These are phyloP conservation scores for Talaromyces rugulosus DNA, from an alignment of 2,329 filamentous ascomycete species.

Conservation along the genomic window DNA sequence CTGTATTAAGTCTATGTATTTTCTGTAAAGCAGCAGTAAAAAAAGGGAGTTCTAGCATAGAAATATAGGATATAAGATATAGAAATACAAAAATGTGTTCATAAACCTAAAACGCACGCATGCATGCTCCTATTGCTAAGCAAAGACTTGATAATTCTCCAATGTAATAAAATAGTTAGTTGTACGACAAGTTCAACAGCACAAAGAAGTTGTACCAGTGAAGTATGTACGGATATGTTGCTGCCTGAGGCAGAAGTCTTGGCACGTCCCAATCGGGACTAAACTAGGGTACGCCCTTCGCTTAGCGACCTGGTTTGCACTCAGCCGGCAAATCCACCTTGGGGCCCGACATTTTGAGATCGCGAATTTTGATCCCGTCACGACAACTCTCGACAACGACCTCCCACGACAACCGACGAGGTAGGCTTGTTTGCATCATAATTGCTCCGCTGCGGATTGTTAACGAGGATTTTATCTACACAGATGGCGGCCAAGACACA, in stretches of 20 bases:
- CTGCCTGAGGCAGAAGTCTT: constrained; percentile 6
- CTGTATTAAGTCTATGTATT: not conserved
- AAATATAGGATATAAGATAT: not conserved
- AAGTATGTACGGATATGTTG: too few relatives aligned
- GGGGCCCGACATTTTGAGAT: constrained; percentile 29
- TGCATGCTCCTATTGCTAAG: not conserved
- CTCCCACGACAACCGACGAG: constrained; percentile 40
- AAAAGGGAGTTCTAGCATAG: not conserved
- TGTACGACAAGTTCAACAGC: too few relatives aligned
- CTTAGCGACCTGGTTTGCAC: constrained; percentile 32
- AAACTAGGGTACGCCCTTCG: constrained; percentile 18
- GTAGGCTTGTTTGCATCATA: constrained; percentile 25
- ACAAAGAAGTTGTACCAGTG: too few relatives aligned
- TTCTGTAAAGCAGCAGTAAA: not conserved
- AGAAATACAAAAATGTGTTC: not conserved
- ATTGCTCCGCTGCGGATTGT: not conserved
- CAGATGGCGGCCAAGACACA: constrained; percentile 99
- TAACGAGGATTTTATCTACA: constrained; percentile 6
- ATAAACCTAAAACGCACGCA: not conserved
- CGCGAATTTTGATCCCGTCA: constrained; percentile 37
- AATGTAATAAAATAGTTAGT: too few relatives aligned
- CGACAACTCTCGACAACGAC: constrained; percentile 41
- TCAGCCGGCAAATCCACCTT: constrained; percentile 18
- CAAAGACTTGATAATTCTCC: not conserved
- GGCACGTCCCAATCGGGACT: constrained; percentile 6